phyloP scores from a whole-genome alignment of 2,329 filamentous ascomycete species.

The Fusarium floridanum region DNA sequence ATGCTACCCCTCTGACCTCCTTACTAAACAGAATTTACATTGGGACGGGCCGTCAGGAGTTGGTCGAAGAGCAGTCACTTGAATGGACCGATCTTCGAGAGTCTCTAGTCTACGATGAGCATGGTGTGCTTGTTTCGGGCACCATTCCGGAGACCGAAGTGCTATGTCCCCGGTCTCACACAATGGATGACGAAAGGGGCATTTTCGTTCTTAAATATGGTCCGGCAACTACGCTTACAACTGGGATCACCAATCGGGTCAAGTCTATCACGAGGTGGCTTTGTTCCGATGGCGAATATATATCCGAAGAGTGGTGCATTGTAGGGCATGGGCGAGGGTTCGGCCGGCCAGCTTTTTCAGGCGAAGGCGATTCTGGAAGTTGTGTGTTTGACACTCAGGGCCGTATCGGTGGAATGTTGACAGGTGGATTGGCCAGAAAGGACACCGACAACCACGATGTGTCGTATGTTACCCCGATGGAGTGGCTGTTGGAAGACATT shows the following conservation, averaged over 20 bases:
- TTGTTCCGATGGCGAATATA: background rate
- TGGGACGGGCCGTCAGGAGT: no score
- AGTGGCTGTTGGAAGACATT: constrained; percentile 27
- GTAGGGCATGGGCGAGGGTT: background rate
- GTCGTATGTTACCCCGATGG: constrained; percentile 24
- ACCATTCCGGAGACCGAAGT: background rate
- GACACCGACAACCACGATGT: background rate
- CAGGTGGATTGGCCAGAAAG: background rate
- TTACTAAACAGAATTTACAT: background rate
- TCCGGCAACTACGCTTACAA: background rate
- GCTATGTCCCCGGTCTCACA: background rate
- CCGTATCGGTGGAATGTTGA: constrained; percentile 16
- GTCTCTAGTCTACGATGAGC: background rate
- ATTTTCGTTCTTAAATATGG: background rate
- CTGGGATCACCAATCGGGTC: background rate
- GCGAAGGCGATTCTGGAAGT: constrained; percentile 9
- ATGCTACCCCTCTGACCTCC: background rate
- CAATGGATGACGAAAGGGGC: background rate
- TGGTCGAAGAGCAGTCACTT: no score
- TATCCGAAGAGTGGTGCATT: constrained; percentile 24
- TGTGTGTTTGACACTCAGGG: constrained; percentile 14
- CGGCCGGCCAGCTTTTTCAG: background rate
- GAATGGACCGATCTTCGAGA: no score
- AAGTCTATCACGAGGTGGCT: background rate
- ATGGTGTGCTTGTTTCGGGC: background rate